A percentile compares a stretch with the other conserved stretches of the same genome.
These are phyloP conservation scores for Oryza australiensis DNA, from an alignment of 176 grass and related monocot species.

Conservation along the genomic window DNA sequence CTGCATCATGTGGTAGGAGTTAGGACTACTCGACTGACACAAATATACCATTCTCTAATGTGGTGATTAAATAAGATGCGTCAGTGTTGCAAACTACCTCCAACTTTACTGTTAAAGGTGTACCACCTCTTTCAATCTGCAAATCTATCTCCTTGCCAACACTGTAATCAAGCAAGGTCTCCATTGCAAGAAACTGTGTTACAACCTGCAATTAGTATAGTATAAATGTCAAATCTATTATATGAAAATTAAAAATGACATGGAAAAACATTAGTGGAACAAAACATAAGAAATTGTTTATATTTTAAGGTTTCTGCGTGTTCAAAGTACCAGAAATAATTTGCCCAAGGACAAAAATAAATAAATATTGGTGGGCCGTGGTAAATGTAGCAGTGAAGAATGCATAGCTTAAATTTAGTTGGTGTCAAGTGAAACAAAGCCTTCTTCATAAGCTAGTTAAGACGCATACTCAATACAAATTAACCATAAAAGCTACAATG, in stretches of 20 bases:
- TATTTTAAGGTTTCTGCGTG: neutral
- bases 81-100: conserved; percentile 53
- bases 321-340: neutral
- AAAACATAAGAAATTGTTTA: conserved; percentile 17
- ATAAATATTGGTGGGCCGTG: conserved; percentile 3
- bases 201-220: conserved; percentile 68
- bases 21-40: conserved; percentile 1
- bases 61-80: neutral
- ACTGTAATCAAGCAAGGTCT: conserved; percentile 87
- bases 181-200: conserved; percentile 92
- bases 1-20: neutral
- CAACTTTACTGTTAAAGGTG: conserved; percentile 64
- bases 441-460: conserved; percentile 13
- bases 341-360: neutral
- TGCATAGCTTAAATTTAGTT: neutral
- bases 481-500: neutral
- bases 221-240: neutral
- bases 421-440: neutral
- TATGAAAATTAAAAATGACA: conserved; percentile 10
- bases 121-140: conserved; percentile 90
- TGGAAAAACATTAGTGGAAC: neutral
- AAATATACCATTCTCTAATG: neutral
- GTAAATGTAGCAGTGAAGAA: neutral
- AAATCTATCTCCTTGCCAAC: conserved; percentile 74
- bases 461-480: neutral